Percentiles rank a stretch among this genome's conserved stretches.
phyloP scores from a whole-genome alignment of 2,329 filamentous ascomycete genomes.

The Paraphoma chrysanthemicola region DNA sequence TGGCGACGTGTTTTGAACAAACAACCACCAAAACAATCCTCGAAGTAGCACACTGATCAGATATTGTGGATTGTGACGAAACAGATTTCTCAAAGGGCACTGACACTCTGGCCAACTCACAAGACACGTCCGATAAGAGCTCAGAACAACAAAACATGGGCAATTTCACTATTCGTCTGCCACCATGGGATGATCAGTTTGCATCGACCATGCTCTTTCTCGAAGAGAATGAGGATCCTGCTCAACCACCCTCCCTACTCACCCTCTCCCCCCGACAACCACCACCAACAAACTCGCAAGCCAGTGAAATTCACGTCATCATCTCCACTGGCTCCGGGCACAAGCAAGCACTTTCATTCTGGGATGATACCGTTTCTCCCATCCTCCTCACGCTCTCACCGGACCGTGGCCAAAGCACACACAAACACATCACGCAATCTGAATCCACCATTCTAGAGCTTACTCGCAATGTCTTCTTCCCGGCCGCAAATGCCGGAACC shows the following conservation, averaged over 20 bases:
- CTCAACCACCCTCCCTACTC: constrained; percentile 22
- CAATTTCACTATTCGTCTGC: constrained; percentile 12
- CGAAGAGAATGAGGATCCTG: constrained; percentile 17
- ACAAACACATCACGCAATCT: constrained; percentile 68
- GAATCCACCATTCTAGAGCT: constrained; percentile 70
- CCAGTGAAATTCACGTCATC: constrained; percentile 50
- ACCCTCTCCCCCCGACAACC: constrained; percentile 11
- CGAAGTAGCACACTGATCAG: too few relatives aligned
- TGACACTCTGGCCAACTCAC: constrained; percentile 5
- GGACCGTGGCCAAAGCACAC: constrained; percentile 47
- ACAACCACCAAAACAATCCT: too few relatives aligned
- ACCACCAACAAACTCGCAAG: constrained; percentile 5
- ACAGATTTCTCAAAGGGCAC: not conserved
- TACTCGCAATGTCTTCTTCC: constrained; percentile 58
- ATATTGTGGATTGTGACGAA: not conserved
- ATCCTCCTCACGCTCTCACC: constrained; percentile 49
- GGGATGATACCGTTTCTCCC: constrained; percentile 45
- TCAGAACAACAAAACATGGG: not conserved
- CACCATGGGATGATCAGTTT: constrained; percentile 7
- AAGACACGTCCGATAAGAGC: constrained; percentile 8
- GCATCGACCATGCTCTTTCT: constrained; percentile 9
- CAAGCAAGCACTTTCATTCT: constrained; percentile 50
- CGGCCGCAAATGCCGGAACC: constrained; percentile 55
- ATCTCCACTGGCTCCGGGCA: constrained; percentile 56
- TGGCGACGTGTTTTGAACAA: not conserved